Base-by-base conservation (phyloP, 2,329 filamentous ascomycete genomes). In the Thielaviopsis euricoi region DNA sequence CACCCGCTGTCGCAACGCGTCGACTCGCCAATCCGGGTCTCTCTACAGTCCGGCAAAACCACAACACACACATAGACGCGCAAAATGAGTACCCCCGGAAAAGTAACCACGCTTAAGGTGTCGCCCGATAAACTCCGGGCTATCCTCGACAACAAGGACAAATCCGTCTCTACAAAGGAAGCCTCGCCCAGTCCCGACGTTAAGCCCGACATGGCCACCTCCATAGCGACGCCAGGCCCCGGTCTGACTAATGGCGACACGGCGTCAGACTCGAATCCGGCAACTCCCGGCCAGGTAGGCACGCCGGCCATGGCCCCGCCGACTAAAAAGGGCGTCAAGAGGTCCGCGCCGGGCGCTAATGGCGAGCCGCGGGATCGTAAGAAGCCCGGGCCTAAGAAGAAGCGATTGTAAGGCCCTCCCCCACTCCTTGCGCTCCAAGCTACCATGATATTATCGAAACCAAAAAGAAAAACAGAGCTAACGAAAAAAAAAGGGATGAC, bases 351-450 rank as follows among this genome's bases (percentile, higher is more conserved):
- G 46, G 80, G 76, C 58, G 76, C 75, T 60, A 85, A 86, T 71
- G 76, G 82, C 67, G 67, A 74, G 25, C 75, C 83, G n/a, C 89
- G 87, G 70, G 76, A 83, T 57, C 77, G 87, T 68, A 86, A 86
- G 67, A 94, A 95, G 74, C 91, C 93, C 6, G 91, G 91, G 6
- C 91, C 91, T 0, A 97, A 96, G 80, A 95, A 96, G 81, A 95
- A 94, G 75, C 84, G 87, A 63, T 84, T 60, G 58, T 60, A 46
- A 40, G 86, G n/a, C n/a, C n/a, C n/a, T n/a, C n/a, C n/a, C n/a
- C n/a, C n/a, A n/a, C n/a, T n/a, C n/a, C n/a, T n/a, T n/a, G n/a
- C n/a, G n/a, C n/a, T n/a, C n/a, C n/a, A n/a, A n/a, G n/a, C n/a
- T n/a, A n/a, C n/a, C n/a, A n/a, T n/a, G n/a, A n/a, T n/a, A n/a